phyloP scores from a whole-genome alignment of 2,329 filamentous ascomycete species.

The Nigrospora oryzae region DNA sequence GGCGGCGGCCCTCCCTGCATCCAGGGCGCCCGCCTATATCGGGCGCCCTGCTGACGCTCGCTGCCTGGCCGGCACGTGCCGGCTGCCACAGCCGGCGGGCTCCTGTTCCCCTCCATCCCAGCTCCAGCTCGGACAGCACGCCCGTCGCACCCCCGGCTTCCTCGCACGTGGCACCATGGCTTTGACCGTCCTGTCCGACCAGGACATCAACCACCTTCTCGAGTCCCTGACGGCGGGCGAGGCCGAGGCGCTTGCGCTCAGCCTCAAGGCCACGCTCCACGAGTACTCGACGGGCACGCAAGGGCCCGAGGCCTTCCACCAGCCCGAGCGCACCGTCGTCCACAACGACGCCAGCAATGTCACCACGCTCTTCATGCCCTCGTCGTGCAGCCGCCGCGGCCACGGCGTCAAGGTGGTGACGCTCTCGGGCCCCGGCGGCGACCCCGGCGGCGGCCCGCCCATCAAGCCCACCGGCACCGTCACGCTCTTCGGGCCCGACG shows the following conservation, averaged over 20 bases:
- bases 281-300: constrained; percentile 52
- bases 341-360: constrained; percentile 37
- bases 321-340: constrained; percentile 44
- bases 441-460: constrained; percentile 17
- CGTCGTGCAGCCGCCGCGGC: constrained; percentile 42
- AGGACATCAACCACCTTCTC: constrained; percentile 44
- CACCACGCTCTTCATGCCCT: constrained; percentile 66
- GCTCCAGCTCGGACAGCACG: no score
- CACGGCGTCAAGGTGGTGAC: constrained; percentile 70
- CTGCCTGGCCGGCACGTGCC: not conserved
- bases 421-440: constrained; percentile 33
- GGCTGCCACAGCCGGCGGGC: no score
- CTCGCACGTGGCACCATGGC: constrained; percentile 31
- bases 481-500: constrained; percentile 57
- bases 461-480: constrained; percentile 56
- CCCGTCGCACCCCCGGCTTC: no score
- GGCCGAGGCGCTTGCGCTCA: constrained; percentile 40
- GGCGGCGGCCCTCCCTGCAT: no score
- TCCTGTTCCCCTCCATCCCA: no score
- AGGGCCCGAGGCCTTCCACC: constrained; percentile 36
- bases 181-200: constrained; percentile 49
- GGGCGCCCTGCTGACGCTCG: no score
- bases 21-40: no score
- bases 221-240: constrained; percentile 44
- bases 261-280: constrained; percentile 44